Conservation (phyloP, 2,329 filamentous ascomycete genomes). For the Xylogone sp. region DNA sequence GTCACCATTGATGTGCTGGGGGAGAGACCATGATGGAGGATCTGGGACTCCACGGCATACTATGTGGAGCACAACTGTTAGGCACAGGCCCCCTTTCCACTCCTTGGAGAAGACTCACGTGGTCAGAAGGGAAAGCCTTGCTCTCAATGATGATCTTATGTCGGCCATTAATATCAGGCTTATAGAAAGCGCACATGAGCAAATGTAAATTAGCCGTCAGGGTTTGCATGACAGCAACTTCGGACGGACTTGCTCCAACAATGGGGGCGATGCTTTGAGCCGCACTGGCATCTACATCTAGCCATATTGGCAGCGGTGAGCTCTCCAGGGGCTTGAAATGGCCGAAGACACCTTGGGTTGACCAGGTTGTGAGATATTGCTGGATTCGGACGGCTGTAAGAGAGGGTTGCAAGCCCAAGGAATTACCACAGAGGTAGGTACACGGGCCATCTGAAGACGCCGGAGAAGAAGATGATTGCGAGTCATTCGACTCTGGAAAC, state of each 20-base stretch:
- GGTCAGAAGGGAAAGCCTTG: slow-evolving; percentile 79
- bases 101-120: slow-evolving; percentile 45
- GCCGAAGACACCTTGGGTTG: slow-evolving; percentile 70
- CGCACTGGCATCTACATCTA: slow-evolving; percentile 67
- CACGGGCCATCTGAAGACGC: slow-evolving; percentile 22
- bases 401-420: slow-evolving; percentile 70
- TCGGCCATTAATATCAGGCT: slow-evolving; percentile 50
- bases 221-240: slow-evolving; percentile 78
- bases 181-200: slow-evolving; percentile 75
- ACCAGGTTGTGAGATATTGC: slow-evolving; percentile 71
- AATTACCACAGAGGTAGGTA: slow-evolving; percentile 78
- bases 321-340: slow-evolving; percentile 66
- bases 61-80: slow-evolving; percentile 30
- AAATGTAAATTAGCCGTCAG: slow-evolving; percentile 76
- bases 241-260: slow-evolving; percentile 63
- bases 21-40: slow-evolving; percentile 62
- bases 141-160: slow-evolving; percentile 78
- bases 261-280: slow-evolving; percentile 64
- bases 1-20: slow-evolving; percentile 64
- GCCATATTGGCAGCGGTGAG: slow-evolving; percentile 60
- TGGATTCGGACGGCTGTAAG: slow-evolving; percentile 61
- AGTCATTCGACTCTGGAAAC: slow-evolving; percentile 14
- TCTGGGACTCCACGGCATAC: slow-evolving; percentile 76
- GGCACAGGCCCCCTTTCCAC: slow-evolving; percentile 2
- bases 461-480: background rate